These are phyloP conservation scores for Micromonas commoda DNA, from an alignment of 139 green algal species.

Conservation along the genomic window DNA sequence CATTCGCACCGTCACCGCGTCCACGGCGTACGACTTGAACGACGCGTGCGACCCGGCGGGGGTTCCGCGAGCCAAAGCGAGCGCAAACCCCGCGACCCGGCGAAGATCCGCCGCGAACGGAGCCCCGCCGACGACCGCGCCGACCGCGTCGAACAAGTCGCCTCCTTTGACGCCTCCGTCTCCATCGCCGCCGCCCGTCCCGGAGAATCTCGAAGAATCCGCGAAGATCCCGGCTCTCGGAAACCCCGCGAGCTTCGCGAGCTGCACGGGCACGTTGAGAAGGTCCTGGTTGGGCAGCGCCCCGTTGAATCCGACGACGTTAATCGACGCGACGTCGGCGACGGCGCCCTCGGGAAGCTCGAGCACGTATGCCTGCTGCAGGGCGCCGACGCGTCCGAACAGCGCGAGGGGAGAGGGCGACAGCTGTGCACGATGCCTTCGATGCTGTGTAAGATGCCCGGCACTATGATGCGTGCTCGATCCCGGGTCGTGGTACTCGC, in stretches of 20 bases:
- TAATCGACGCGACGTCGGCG: neutral
- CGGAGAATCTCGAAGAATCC: too few species aligned
- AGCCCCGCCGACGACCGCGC: too few species aligned
- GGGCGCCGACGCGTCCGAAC: neutral
- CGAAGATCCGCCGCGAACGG: neutral
- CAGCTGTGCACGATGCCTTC: too few species aligned
- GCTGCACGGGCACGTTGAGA: neutral
- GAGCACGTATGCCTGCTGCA: constrained; percentile 12
- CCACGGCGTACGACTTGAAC: constrained; percentile 16
- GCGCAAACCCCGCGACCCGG: neutral
- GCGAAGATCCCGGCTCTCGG: too few species aligned
- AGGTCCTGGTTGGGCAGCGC: constrained; percentile 15
- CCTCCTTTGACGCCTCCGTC: too few species aligned
- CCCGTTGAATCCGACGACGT: constrained; percentile 5
- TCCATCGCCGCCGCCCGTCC: too few species aligned
- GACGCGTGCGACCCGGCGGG: constrained; percentile 3
- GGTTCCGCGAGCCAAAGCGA: neutral
- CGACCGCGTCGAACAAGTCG: too few species aligned
- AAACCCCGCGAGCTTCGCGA: too few species aligned
- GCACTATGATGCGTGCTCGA: neutral
- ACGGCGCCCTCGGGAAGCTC: neutral
- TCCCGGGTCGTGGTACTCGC: neutral
- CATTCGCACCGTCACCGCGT: neutral
- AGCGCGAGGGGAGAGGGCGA: too few species aligned
- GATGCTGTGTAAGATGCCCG: too few species aligned